These are phyloP conservation scores for Neurospora sp. DNA, from an alignment of 495 filamentous ascomycete genomes.

Conservation along the genomic window DNA sequence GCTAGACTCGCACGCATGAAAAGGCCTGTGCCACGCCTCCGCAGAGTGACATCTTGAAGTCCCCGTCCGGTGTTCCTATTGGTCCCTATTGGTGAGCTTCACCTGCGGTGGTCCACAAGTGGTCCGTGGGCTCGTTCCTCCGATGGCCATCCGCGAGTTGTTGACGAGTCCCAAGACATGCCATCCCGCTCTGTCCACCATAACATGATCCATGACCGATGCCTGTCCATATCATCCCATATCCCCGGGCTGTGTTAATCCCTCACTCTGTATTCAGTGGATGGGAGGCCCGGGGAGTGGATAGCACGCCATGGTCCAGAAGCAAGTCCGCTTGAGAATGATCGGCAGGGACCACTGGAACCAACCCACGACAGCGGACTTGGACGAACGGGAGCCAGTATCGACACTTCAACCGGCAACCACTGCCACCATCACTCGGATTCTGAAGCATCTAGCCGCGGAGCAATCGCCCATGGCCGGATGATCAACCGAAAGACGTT, in stretches of 20 bases:
- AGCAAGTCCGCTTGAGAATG: neutral
- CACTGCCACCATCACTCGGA: neutral
- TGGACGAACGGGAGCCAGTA: neutral
- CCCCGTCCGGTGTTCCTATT: neutral
- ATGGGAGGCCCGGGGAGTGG: neutral
- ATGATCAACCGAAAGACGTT: neutral
- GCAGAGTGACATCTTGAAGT: neutral
- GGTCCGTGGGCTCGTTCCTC: neutral
- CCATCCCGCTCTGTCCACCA: neutral
- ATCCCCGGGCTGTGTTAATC: neutral
- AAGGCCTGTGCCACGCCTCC: neutral
- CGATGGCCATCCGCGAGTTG: neutral
- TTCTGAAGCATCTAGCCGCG: neutral
- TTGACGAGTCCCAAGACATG: neutral
- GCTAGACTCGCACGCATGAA: neutral
- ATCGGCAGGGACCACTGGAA: neutral
- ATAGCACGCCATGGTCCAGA: neutral
- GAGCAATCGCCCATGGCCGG: neutral
- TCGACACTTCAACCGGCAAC: neutral
- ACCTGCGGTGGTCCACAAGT: neutral
- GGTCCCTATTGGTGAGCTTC: neutral
- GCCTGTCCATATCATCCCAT: neutral
- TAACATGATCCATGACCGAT: neutral
- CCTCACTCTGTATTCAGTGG: neutral
- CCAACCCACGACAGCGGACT: neutral